A percentile compares a stretch with the other conserved stretches of the same genome.
These are phyloP conservation scores for Wallacemonas sp. DNA, from an alignment of 208 protist genomes.

Conservation along the genomic window DNA sequence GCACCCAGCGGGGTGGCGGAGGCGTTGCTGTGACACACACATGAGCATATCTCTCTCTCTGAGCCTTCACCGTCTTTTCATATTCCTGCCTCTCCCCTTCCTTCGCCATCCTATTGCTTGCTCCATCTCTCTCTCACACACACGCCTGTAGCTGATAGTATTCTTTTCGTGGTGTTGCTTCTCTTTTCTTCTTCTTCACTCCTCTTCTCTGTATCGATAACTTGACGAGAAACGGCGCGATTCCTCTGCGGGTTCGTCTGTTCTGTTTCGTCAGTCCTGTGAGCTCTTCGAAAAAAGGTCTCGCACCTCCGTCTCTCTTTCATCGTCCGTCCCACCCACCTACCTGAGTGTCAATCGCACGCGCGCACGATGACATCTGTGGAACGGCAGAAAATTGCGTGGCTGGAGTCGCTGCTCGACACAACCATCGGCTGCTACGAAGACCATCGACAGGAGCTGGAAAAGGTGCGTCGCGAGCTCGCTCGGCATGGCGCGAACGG, in stretches of 20 bases:
- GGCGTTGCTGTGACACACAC: too few relatives aligned
- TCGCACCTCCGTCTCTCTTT: not conserved
- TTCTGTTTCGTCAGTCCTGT: not conserved
- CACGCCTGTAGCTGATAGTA: not conserved
- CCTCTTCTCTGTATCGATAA: not conserved
- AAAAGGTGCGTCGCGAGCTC: slow-evolving; percentile 31
- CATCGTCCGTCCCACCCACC: not conserved
- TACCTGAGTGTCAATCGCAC: too few relatives aligned
- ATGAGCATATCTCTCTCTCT: too few relatives aligned
- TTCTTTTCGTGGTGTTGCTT: not conserved
- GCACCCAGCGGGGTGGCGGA: too few relatives aligned
- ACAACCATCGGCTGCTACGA: slow-evolving; percentile 38
- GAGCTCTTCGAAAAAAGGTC: too few relatives aligned
- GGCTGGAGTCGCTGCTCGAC: slow-evolving; percentile 40
- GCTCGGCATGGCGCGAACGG: slow-evolving; percentile 11
- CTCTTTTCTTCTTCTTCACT: not conserved
- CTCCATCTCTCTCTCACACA: not conserved
- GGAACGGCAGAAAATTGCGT: slow-evolving; percentile 13
- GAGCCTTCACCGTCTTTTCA: too few relatives aligned
- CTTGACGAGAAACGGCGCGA: too few relatives aligned
- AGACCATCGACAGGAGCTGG: slow-evolving; percentile 40
- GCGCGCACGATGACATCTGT: slow-evolving; percentile 1
- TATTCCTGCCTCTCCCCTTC: not conserved
- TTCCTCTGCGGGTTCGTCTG: not conserved
- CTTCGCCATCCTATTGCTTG: not conserved